Percentiles rank a stretch among this genome's conserved stretches.
These are phyloP conservation scores for Fulvia fulva DNA, from an alignment of 2,329 filamentous ascomycete genomes.

Conservation along the genomic window DNA sequence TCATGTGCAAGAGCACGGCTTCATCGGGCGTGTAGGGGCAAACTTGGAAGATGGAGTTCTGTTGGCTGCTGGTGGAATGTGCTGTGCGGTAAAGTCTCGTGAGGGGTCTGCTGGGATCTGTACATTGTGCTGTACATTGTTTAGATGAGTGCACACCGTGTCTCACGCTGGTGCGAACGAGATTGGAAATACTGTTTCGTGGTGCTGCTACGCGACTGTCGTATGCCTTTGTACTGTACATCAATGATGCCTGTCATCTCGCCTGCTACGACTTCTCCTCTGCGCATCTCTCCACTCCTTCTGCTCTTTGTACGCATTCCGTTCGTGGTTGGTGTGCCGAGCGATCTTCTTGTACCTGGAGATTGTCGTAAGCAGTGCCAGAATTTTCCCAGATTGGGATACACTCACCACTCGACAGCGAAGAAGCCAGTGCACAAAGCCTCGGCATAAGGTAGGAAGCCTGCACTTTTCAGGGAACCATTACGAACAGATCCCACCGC, in stretches of 20 bases:
- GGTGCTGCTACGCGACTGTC: too few species aligned
- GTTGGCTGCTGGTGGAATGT: too few species aligned
- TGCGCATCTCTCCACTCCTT: constrained; percentile 3
- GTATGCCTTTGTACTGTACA: background rate
- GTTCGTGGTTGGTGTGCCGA: constrained; percentile 5
- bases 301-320: constrained; percentile 4
- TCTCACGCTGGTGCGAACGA: too few species aligned
- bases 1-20: too few species aligned
- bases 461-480: background rate
- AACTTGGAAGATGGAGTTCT: too few species aligned
- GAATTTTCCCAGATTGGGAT: background rate
- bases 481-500: constrained; percentile 4
- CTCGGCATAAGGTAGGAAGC: constrained; percentile 7
- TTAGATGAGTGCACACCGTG: too few species aligned
- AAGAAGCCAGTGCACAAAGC: constrained; percentile 9
- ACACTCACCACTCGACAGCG: constrained; percentile 1
- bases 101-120: too few species aligned
- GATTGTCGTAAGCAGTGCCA: background rate
- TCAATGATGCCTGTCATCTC: background rate
- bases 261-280: background rate
- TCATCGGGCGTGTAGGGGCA: too few species aligned
- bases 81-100: too few species aligned
- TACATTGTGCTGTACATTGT: too few species aligned
- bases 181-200: too few species aligned
- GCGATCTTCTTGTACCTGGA: constrained; percentile 6